phyloP scores from a whole-genome alignment of 169 alveolate genomes.

The Amoebophrya sp. region DNA sequence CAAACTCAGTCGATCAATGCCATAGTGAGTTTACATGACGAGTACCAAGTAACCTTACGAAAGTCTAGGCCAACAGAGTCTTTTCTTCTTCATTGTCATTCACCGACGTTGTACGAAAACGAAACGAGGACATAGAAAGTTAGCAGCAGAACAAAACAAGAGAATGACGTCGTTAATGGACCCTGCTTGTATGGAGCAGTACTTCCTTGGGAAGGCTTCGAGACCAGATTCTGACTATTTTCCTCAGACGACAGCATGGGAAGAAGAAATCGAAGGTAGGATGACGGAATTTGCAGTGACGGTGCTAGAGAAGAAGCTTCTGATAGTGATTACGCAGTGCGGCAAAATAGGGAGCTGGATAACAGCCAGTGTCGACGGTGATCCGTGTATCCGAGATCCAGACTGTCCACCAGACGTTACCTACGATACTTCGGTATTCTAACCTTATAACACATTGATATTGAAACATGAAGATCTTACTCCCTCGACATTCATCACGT shows the following conservation, averaged over 20 bases:
- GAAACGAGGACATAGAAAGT: too few species aligned
- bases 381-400: not conserved
- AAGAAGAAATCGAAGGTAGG: not conserved
- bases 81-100: too few species aligned
- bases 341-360: conserved; percentile 19
- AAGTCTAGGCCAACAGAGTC: too few species aligned
- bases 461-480: not conserved
- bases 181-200: too few species aligned
- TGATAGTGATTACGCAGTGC: not conserved
- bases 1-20: too few species aligned
- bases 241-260: not conserved
- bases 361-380: not conserved
- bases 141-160: too few species aligned
- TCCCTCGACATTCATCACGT: not conserved
- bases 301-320: not conserved
- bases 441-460: not conserved
- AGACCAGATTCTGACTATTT: too few species aligned
- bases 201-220: too few species aligned
- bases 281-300: not conserved
- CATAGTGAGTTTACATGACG: too few species aligned
- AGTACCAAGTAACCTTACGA: too few species aligned
- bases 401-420: not conserved
- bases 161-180: too few species aligned
- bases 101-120: too few species aligned
- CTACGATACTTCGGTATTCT: not conserved